Evolutionary conservation across 176 grass and related monocot species (phyloP).

Genomic region (Pontederia crassipes): DNA sequence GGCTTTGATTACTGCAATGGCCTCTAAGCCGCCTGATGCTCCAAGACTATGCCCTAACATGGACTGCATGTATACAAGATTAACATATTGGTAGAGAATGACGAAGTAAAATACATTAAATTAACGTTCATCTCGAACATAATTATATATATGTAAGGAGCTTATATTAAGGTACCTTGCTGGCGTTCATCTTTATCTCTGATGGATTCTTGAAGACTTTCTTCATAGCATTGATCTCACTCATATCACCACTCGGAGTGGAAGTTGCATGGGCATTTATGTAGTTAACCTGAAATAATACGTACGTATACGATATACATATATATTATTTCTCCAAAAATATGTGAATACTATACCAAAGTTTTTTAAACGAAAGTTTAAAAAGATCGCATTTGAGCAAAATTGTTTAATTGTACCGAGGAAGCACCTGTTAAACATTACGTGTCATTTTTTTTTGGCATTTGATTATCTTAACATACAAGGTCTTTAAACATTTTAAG

Average conservation of each 20-base stretch:
- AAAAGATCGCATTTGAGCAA: no score
- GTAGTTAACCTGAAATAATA: constrained; percentile 34
- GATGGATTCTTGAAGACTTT: constrained; percentile 32
- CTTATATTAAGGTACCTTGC: constrained; percentile 22
- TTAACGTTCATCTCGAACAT: no score
- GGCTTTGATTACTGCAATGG: constrained; percentile 39
- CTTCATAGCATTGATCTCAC: constrained; percentile 42
- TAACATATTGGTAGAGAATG: not conserved
- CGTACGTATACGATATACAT: not conserved
- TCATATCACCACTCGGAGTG: constrained; percentile 42
- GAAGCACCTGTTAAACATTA: no score
- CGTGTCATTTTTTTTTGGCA: no score
- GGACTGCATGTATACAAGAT: constrained; percentile 16
- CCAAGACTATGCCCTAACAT: constrained; percentile 45
- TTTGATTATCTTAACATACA: no score
- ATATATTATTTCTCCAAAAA: not conserved
- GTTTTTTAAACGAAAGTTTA: no score
- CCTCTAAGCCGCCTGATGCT: constrained; percentile 37
- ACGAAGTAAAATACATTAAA: not conserved
- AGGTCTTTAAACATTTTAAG: no score
- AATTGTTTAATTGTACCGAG: no score
- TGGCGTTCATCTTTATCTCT: constrained; percentile 46
- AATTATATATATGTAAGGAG: constrained; percentile 1
- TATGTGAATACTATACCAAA: no score
- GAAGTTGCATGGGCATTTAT: constrained; percentile 54